A percentile compares a stretch with the other conserved stretches of the same genome.
Conservation (phyloP, 2,329 filamentous ascomycete genomes). For the Canariomyces notabilis region DNA sequence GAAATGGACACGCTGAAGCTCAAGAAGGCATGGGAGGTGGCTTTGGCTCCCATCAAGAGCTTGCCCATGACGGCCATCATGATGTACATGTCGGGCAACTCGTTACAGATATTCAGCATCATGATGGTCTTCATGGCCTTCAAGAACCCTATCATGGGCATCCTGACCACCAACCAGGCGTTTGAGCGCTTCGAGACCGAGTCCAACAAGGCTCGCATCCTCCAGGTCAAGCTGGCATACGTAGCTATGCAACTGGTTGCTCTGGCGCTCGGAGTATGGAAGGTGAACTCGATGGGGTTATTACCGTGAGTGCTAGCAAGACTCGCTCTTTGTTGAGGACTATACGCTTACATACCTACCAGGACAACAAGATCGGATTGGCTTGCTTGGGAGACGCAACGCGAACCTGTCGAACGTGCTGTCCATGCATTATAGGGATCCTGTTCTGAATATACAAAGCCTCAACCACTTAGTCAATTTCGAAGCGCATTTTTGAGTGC, state of each 20-base stretch:
- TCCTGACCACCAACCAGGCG: constrained; percentile 77
- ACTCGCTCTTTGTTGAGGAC: background rate
- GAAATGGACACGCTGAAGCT: constrained; percentile 95
- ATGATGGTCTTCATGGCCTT: constrained; percentile 99
- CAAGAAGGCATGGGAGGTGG: constrained; percentile 98
- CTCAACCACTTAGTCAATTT: too few relatives aligned
- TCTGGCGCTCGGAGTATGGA: constrained; percentile 85
- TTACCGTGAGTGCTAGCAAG: constrained; percentile 62
- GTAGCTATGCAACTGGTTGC: constrained; percentile 81
- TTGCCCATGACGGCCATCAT: constrained; percentile 98
- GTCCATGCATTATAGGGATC: constrained; percentile 55
- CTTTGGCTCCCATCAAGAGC: constrained; percentile 86
- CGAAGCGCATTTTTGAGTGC: too few relatives aligned
- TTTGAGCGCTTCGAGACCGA: constrained; percentile 89
- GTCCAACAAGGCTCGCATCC: constrained; percentile 64
- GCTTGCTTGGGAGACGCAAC: constrained; percentile 87
- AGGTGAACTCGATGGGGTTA: constrained; percentile 93
- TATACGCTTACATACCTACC: constrained; percentile 26
- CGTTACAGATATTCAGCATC: constrained; percentile 96
- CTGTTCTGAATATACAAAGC: too few relatives aligned
- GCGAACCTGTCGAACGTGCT: constrained; percentile 62
- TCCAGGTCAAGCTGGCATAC: constrained; percentile 83
- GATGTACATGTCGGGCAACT: constrained; percentile 99
- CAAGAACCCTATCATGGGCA: constrained; percentile 86
- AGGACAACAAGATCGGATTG: constrained; percentile 95